Evolutionary conservation across 352 stramenopile species (phyloP).

Genomic region (Phytophthora brassicae): DNA sequence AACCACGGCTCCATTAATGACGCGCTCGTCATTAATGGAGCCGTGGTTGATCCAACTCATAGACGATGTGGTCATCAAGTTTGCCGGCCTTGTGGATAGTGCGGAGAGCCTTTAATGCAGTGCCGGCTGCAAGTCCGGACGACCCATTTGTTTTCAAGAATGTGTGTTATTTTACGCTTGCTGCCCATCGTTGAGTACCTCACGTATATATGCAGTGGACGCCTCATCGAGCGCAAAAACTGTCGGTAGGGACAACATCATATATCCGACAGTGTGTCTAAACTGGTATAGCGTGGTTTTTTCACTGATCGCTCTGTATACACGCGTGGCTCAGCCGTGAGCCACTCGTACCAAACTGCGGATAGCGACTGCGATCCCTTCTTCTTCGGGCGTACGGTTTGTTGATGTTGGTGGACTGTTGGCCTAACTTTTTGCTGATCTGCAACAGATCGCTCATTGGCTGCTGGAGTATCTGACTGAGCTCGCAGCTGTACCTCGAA

Average conservation of each 20-base stretch:
- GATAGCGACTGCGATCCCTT: slow-evolving; percentile 1
- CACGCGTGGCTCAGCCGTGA: slow-evolving; percentile 4
- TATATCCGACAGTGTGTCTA: slow-evolving; percentile 4
- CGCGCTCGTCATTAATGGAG: background rate
- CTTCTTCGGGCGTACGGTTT: background rate
- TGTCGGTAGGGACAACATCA: slow-evolving; percentile 11
- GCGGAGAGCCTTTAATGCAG: background rate
- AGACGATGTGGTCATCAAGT: background rate
- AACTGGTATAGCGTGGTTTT: slow-evolving; percentile 8
- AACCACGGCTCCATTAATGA: background rate
- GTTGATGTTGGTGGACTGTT: background rate
- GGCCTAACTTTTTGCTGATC: background rate
- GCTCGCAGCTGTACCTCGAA: background rate
- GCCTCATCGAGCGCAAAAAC: background rate
- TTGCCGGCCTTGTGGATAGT: slow-evolving; percentile 1
- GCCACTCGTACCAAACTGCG: slow-evolving; percentile 9
- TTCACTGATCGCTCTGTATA: slow-evolving; percentile 6
- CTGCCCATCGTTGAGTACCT: background rate
- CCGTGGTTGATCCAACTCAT: too few species aligned
- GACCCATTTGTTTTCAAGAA: slow-evolving; percentile 4
- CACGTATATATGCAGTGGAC: slow-evolving; percentile 2
- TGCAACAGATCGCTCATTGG: background rate
- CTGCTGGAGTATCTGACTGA: background rate
- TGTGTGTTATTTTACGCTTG: background rate
- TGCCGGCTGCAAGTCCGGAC: background rate